Evolutionary conservation across 495 filamentous ascomycete species (phyloP).

Genomic region (Podospora anserina): DNA sequence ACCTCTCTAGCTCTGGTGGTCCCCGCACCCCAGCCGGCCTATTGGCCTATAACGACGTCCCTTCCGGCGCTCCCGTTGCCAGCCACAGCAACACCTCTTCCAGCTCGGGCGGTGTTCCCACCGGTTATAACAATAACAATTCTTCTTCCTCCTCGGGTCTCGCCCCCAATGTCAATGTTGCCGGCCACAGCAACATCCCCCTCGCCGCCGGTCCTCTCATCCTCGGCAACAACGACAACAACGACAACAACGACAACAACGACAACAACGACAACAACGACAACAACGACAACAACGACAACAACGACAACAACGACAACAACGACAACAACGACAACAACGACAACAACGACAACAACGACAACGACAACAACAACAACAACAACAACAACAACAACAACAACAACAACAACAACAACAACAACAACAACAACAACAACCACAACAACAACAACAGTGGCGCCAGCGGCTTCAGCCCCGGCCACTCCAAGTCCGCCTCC

Average conservation of each 20-base stretch:
- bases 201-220: no score
- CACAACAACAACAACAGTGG: background rate
- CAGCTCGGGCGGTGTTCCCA: background rate
- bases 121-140: background rate
- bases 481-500: conserved; percentile 18
- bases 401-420: background rate
- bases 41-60: background rate
- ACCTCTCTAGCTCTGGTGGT: background rate
- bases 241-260: background rate
- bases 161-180: background rate
- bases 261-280: no score
- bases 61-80: background rate
- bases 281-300: background rate
- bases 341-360: background rate
- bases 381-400: background rate
- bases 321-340: background rate
- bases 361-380: background rate
- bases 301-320: background rate
- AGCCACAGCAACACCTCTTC: background rate
- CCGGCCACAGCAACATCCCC: background rate
- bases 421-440: background rate
- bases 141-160: no score
- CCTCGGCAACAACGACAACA: background rate
- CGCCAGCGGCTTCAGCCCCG: background rate
- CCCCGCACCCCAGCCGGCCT: no score